Percentiles rank a stretch among this genome's conserved stretches.
These are phyloP conservation scores for Ceratobasidium sp. DNA, from an alignment of 1,284 basidiomycete species.

Conservation along the genomic window DNA sequence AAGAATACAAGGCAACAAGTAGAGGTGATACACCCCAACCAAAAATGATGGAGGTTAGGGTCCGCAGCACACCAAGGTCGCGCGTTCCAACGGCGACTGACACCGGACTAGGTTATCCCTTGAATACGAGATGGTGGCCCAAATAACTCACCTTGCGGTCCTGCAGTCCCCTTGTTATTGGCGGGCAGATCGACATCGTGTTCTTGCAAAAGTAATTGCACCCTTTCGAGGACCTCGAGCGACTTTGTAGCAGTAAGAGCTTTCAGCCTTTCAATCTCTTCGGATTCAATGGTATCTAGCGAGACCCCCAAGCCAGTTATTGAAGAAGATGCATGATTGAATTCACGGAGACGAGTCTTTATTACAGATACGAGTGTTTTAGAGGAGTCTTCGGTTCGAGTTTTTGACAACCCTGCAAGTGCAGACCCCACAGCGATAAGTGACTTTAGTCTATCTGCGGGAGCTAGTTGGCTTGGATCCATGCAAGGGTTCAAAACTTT, in stretches of 20 bases:
- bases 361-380: conserved; percentile 19
- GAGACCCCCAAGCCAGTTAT: conserved; percentile 8
- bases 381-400: conserved; percentile 15
- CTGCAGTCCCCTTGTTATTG: conserved; percentile 37
- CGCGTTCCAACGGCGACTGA: conserved; percentile 69
- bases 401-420: conserved; percentile 14
- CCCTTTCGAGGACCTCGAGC: conserved; percentile 64
- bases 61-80: conserved; percentile 72
- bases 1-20: conserved; percentile 61
- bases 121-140: neutral
- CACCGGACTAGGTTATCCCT: neutral
- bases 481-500: conserved; percentile 5
- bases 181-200: conserved; percentile 49
- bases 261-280: conserved; percentile 53
- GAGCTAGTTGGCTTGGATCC: neutral
- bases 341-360: conserved; percentile 28
- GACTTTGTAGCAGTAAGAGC: conserved; percentile 69
- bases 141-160: conserved; percentile 27
- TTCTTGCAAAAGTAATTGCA: conserved; percentile 63
- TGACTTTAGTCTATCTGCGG: conserved; percentile 23
- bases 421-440: conserved; percentile 23
- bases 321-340: conserved; percentile 2
- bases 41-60: conserved; percentile 73
- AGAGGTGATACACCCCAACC: conserved; percentile 75
- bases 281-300: conserved; percentile 3